A percentile compares a stretch with the other conserved stretches of the same genome.
Evolutionary conservation across 2,329 filamentous ascomycete species (phyloP).

Genomic region (Beauveria caledonica): DNA sequence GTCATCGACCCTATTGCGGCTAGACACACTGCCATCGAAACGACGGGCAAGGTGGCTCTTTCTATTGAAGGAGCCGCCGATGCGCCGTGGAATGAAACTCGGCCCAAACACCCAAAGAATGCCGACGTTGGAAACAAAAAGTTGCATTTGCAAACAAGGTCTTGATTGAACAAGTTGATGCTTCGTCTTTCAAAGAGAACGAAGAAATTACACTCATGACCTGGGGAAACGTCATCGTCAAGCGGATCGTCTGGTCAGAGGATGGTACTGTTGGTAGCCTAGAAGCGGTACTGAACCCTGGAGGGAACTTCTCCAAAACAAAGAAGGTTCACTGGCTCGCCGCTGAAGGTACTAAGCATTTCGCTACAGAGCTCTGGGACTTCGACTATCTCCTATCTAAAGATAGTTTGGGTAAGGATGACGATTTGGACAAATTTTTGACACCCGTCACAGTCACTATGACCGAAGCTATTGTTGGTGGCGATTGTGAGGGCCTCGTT

Average conservation of each 20-base stretch:
- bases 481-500: too few relatives aligned
- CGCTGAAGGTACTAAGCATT: background rate
- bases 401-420: too few relatives aligned
- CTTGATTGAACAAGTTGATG: slow-evolving; percentile 73
- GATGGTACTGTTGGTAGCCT: slow-evolving; percentile 50
- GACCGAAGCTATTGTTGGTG: too few relatives aligned
- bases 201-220: slow-evolving; percentile 89
- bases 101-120: slow-evolving; percentile 77
- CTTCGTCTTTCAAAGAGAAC: slow-evolving; percentile 63
- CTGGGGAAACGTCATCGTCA: slow-evolving; percentile 75
- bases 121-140: slow-evolving; percentile 67
- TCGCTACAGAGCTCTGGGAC: background rate
- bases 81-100: slow-evolving; percentile 53
- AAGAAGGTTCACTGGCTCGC: slow-evolving; percentile 38
- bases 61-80: slow-evolving; percentile 56
- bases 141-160: slow-evolving; percentile 65
- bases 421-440: too few relatives aligned
- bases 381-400: background rate
- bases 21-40: slow-evolving; percentile 58
- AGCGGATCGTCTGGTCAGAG: slow-evolving; percentile 46
- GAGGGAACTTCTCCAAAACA: slow-evolving; percentile 83
- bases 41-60: slow-evolving; percentile 58
- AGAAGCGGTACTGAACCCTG: slow-evolving; percentile 69
- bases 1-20: slow-evolving; percentile 65
- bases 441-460: too few relatives aligned